Percentiles rank a stretch among this genome's conserved stretches.
phyloP scores from a whole-genome alignment of 495 filamentous ascomycete genomes.

The Rhypophila decipiens region DNA sequence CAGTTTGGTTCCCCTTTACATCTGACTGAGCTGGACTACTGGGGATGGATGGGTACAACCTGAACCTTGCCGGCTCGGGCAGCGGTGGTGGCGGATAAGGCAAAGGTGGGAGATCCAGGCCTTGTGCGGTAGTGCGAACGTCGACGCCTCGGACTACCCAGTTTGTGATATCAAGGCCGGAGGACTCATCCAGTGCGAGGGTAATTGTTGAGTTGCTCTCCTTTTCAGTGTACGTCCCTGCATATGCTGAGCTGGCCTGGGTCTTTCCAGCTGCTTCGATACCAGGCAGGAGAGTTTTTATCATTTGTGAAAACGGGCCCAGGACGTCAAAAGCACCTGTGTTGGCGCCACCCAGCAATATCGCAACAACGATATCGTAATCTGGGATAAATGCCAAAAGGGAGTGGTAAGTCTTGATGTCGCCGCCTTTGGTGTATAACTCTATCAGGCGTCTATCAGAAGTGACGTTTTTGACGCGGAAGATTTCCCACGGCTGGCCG shows the following conservation, averaged over 20 bases:
- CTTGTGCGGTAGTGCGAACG: constrained; percentile 19
- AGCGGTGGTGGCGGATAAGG: constrained; percentile 10
- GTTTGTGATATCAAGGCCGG: constrained; percentile 31
- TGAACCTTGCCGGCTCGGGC: neutral
- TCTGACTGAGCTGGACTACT: no score
- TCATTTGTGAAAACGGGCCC: constrained; percentile 27
- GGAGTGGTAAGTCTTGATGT: constrained; percentile 41
- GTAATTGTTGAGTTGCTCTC: constrained; percentile 36
- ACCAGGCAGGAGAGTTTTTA: constrained; percentile 33
- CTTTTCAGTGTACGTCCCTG: constrained; percentile 32
- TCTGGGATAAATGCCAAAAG: constrained; percentile 44
- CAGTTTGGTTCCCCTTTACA: constrained; percentile 9
- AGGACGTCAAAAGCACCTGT: constrained; percentile 15
- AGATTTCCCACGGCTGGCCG: constrained; percentile 55
- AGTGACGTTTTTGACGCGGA: constrained; percentile 26
- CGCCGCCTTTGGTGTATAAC: constrained; percentile 52
- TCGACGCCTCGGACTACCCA: constrained; percentile 39
- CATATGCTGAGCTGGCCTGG: constrained; percentile 29
- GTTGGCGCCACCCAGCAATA: constrained; percentile 37
- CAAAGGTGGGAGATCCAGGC: constrained; percentile 2
- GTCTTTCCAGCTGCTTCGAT: constrained; percentile 40
- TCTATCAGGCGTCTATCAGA: constrained; percentile 37
- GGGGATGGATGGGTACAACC: constrained; percentile 29
- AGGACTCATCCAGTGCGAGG: constrained; percentile 35
- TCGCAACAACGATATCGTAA: constrained; percentile 43